Evolutionary conservation across 2,329 filamentous ascomycete species (phyloP).

Genomic region (Claviceps pusilla): DNA sequence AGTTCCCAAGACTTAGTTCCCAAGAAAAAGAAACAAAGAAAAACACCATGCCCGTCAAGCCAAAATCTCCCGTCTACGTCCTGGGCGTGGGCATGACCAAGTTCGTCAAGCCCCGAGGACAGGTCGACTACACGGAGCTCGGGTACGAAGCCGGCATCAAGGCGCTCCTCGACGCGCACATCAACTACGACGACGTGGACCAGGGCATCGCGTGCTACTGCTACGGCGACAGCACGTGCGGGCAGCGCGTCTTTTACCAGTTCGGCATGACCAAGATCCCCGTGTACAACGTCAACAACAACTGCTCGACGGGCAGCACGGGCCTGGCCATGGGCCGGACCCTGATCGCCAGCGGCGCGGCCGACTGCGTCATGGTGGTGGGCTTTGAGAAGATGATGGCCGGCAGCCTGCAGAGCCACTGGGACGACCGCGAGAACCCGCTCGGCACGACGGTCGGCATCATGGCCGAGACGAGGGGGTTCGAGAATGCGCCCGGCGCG

Average conservation of each 20-base stretch:
- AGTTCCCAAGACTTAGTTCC: too few relatives aligned
- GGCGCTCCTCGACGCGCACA: conserved; percentile 69
- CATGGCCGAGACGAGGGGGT: conserved; percentile 68
- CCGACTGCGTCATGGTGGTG: conserved; percentile 79
- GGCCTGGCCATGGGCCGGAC: conserved; percentile 73
- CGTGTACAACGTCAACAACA: conserved; percentile 98
- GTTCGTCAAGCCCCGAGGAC: conserved; percentile 92
- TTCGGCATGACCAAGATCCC: conserved; percentile 95
- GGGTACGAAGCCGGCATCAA: conserved; percentile 87
- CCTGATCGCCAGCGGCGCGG: conserved; percentile 63
- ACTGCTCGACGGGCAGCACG: conserved; percentile 90
- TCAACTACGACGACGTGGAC: conserved; percentile 93
- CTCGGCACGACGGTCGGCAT: conserved; percentile 57
- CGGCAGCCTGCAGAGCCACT: conserved; percentile 70
- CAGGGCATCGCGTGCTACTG: conserved; percentile 95
- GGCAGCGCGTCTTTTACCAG: conserved; percentile 95
- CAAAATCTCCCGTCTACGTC: conserved; percentile 56
- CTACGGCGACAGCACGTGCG: conserved; percentile 89
- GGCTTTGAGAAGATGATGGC: conserved; percentile 98
- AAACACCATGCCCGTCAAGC: conserved; percentile 31
- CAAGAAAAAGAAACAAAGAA: neutral
- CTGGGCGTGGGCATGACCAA: conserved; percentile 98
- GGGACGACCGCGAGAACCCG: conserved; percentile 72
- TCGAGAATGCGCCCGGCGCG: conserved; percentile 69
- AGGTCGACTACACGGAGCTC: conserved; percentile 87